These are phyloP conservation scores for Blastocystis sp. DNA, from an alignment of 352 stramenopile genomes.

Conservation along the genomic window DNA sequence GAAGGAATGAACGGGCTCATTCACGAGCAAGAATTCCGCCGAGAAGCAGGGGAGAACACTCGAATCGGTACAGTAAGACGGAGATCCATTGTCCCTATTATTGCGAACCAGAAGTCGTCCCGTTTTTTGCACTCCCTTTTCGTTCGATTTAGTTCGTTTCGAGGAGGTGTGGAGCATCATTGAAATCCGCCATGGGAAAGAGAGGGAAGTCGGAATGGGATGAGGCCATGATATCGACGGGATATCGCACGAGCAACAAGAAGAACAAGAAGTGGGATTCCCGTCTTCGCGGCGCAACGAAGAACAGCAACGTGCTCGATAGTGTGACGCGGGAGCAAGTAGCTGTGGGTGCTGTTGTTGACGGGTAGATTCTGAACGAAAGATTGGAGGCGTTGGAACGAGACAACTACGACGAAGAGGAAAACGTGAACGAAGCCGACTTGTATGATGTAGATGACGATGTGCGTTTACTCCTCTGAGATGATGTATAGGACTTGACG, in stretches of 20 bases:
- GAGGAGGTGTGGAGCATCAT: not conserved
- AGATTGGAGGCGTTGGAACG: conserved; percentile 42
- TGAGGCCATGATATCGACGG: conserved; percentile 14
- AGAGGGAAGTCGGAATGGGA: conserved; percentile 39
- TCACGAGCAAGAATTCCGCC: not conserved
- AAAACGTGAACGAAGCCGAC: conserved; percentile 30
- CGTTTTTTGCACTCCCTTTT: not conserved
- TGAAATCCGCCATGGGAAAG: not conserved
- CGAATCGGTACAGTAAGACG: not conserved
- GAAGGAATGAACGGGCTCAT: not conserved
- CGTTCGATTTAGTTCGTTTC: too few relatives aligned
- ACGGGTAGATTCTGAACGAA: conserved; percentile 37
- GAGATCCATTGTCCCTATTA: not conserved
- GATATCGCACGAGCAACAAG: not conserved
- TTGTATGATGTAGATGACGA: conserved; percentile 31
- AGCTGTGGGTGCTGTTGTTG: not conserved
- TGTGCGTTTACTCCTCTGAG: not conserved
- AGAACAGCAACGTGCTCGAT: conserved; percentile 27
- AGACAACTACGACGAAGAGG: conserved; percentile 50
- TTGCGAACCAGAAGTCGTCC: not conserved
- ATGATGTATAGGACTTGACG: not conserved
- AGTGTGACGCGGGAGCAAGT: conserved; percentile 35
- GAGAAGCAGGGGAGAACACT: not conserved
- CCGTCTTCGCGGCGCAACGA: not conserved
- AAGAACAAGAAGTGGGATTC: conserved; percentile 37